Base-by-base conservation (phyloP, 306 rosid genomes). In the Astragalus glycyphyllos region DNA sequence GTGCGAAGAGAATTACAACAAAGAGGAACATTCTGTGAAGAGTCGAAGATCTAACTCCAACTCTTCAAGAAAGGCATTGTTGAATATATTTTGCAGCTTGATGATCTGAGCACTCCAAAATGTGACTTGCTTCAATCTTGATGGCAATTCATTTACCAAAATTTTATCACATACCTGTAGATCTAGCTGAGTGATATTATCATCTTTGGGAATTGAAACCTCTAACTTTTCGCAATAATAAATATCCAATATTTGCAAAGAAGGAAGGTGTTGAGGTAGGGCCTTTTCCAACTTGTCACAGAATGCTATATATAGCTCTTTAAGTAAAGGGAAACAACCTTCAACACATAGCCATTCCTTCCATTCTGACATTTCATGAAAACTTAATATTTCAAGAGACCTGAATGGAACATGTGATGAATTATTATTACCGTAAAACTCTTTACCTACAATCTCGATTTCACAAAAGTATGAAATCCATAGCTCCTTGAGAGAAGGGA, bases 181-280 rank as follows among this genome's bases (percentile, higher is more conserved):
- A 4, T 13, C 3, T 32, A 56, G 7, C 41, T 11, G 16, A 11
- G 9, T 29, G 10, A 58, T 58, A 6, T 14, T 32, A 58, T 7
- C 42, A 58, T 6, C 20, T 23, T 6, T 58, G 1, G 68, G 68
- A 62, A 62, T 14, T 62, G 50, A 16, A 2, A 11, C 68, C 15
- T 62, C 68, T 50, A 62, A 17, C 35, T 17, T 8, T 2, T 41
- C 3, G 51, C 51, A 62, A 4, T 6, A 0, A 5, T 2, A 23
- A 29, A 55, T 55, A n/a, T 0, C 4, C 65, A 70, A 13, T 29
- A 8, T 56, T 5, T 70, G 65, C 23, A 50, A 50, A 50, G 57
- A 50, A 16, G 57, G 31, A 50, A 7, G 11, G 9, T 38, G 42
- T 7, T 7, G 42, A 38, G 42, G 42, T 1, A 38, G 42, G 42